Conservation (phyloP, 164 flowering plant species). For the Piper betle region DNA sequence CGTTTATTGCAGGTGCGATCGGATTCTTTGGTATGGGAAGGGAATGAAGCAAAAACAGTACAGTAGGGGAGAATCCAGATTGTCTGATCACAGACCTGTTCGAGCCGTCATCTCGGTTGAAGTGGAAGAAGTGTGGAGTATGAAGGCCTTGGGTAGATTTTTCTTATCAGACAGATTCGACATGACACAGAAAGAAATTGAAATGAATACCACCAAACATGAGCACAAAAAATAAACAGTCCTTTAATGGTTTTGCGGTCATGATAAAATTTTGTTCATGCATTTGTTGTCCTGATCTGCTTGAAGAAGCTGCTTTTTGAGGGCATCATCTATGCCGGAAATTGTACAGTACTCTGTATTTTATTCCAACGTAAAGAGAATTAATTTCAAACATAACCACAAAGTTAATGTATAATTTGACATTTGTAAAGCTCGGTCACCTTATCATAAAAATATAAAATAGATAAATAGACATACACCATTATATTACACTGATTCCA, state of each 20-base stretch:
- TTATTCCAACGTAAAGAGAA: too few relatives aligned
- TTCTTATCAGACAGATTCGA: conserved; percentile 31
- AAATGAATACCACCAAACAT: conserved; percentile 12
- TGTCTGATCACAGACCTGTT: conserved; percentile 84
- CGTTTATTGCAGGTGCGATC: conserved; percentile 58
- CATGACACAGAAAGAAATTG: conserved; percentile 8
- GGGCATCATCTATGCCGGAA: too few relatives aligned
- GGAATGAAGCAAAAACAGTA: conserved; percentile 61
- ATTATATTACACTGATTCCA: too few relatives aligned
- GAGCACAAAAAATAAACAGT: conserved; percentile 18
- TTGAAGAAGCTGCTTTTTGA: too few relatives aligned
- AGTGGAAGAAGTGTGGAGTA: conserved; percentile 24
- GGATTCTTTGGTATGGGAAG: conserved; percentile 77
- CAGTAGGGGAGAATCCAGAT: conserved; percentile 59
- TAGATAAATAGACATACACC: too few relatives aligned
- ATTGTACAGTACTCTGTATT: too few relatives aligned
- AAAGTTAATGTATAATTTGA: too few relatives aligned
- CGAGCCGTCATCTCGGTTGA: conserved; percentile 55
- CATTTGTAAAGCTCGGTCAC: too few relatives aligned
- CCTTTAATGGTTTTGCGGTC: neutral
- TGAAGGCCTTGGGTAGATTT: conserved; percentile 13
- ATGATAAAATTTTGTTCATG: too few relatives aligned
- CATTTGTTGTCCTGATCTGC: too few relatives aligned
- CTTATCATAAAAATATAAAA: too few relatives aligned
- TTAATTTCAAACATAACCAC: too few relatives aligned